A percentile compares a stretch with the other conserved stretches of the same genome.
phyloP scores from a whole-genome alignment of 345 rosid genomes.

The Eucalyptus pumila region DNA sequence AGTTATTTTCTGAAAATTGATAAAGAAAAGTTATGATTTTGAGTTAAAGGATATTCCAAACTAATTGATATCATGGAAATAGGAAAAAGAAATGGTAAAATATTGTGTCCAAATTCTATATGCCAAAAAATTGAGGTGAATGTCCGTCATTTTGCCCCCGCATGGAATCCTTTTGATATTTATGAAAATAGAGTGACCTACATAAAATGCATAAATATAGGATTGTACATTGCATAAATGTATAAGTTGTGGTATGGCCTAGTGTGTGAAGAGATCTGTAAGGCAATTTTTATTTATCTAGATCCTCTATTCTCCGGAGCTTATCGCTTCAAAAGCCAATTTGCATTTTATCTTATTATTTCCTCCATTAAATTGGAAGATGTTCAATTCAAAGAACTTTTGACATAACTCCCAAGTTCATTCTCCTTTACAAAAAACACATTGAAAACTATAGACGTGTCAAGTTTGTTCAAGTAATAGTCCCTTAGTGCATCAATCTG shows the following conservation, averaged over 20 bases:
- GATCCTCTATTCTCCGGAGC: accelerated
- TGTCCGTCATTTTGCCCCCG: accelerated
- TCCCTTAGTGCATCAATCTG: background rate
- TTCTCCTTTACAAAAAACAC: background rate
- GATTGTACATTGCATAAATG: background rate
- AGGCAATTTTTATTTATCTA: too few species aligned
- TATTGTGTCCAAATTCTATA: background rate
- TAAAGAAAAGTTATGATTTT: too few species aligned
- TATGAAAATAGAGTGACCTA: background rate
- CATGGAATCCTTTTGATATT: background rate
- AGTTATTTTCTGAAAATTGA: too few species aligned
- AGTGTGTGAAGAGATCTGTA: accelerated
- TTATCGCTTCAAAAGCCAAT: background rate
- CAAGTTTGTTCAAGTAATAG: background rate
- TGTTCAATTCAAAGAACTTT: background rate
- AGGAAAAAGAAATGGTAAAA: background rate
- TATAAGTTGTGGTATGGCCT: background rate
- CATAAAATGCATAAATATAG: background rate
- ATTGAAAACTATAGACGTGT: background rate
- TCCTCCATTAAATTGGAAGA: background rate
- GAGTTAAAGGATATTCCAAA: background rate
- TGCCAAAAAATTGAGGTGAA: background rate
- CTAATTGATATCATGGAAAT: too few species aligned
- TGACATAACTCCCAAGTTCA: background rate
- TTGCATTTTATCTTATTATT: background rate